Evolutionary conservation across 2,329 filamentous ascomycete species (phyloP).

Genomic region (Mariannaea elegans): DNA sequence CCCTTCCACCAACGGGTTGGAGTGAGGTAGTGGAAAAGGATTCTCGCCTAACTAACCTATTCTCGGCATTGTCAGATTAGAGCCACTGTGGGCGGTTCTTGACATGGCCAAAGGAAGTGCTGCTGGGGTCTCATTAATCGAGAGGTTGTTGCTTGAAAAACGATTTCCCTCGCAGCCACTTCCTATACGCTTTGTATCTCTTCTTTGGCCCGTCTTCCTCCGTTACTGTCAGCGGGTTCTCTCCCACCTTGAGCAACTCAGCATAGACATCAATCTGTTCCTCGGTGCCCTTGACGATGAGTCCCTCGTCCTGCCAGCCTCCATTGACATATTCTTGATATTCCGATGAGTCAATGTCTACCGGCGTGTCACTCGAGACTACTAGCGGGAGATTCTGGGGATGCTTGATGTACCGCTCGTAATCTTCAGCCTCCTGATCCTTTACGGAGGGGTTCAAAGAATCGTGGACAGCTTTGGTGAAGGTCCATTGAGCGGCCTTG

Average conservation of each 20-base stretch:
- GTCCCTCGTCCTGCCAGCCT: conserved; percentile 67
- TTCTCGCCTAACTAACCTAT: conserved; percentile 43
- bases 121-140: conserved; percentile 50
- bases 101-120: background rate
- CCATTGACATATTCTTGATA: conserved; percentile 84
- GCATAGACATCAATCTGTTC: conserved; percentile 67
- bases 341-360: conserved; percentile 68
- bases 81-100: background rate
- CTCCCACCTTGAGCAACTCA: conserved; percentile 78
- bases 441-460: conserved; percentile 87
- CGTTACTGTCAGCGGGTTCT: conserved; percentile 87
- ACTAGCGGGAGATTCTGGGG: conserved; percentile 89
- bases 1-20: conserved; percentile 22
- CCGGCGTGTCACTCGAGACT: conserved; percentile 72
- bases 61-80: conserved; percentile 18
- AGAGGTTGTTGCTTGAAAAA: conserved; percentile 90
- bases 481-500: conserved; percentile 86
- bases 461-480: conserved; percentile 84
- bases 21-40: conserved; percentile 36
- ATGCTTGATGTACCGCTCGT: conserved; percentile 87
- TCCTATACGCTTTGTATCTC: conserved; percentile 93
- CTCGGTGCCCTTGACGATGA: conserved; percentile 61
- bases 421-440: conserved; percentile 81
- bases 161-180: conserved; percentile 95
- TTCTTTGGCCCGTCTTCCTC: conserved; percentile 91